These are phyloP conservation scores for Cryptococcus sp. DNA, from an alignment of 1,284 basidiomycete genomes.

Conservation along the genomic window DNA sequence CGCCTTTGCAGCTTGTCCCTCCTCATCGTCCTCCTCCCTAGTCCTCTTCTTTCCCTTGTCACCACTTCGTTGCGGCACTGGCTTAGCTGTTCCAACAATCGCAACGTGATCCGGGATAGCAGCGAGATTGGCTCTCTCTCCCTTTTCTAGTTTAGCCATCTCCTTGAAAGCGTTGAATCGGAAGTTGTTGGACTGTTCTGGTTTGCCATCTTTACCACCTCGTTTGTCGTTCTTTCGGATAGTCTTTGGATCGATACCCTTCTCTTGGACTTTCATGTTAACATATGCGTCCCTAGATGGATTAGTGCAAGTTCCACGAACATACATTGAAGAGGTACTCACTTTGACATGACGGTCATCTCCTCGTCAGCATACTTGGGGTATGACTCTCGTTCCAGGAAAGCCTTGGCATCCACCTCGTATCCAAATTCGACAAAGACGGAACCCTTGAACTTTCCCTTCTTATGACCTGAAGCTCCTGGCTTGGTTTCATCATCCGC, in stretches of 20 bases:
- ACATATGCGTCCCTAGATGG: conserved; percentile 73
- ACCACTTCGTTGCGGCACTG: not conserved
- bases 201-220: conserved; percentile 31
- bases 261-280: conserved; percentile 96
- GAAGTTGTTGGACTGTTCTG: conserved; percentile 30
- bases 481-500: conserved; percentile 55
- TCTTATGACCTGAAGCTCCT: conserved; percentile 61
- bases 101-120: conserved; percentile 39
- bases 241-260: conserved; percentile 58
- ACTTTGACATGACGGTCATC: conserved; percentile 85
- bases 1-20: conserved; percentile 42
- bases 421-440: conserved; percentile 89
- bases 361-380: conserved; percentile 71
- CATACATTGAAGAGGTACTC: conserved; percentile 23
- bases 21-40: conserved; percentile 43
- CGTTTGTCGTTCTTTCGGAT: conserved; percentile 8
- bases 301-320: not conserved
- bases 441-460: conserved; percentile 55
- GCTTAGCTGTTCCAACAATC: conserved; percentile 23
- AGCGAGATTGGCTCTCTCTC: conserved; percentile 30
- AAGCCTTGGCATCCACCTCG: conserved; percentile 64
- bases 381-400: conserved; percentile 73
- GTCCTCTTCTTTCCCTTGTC: conserved; percentile 30
- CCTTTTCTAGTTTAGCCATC: conserved; percentile 55
- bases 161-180: conserved; percentile 87